Percentiles rank a stretch among this genome's conserved stretches.
Conservation (phyloP, 202 grass and related monocot species). For the Brachypodium distachyon region DNA sequence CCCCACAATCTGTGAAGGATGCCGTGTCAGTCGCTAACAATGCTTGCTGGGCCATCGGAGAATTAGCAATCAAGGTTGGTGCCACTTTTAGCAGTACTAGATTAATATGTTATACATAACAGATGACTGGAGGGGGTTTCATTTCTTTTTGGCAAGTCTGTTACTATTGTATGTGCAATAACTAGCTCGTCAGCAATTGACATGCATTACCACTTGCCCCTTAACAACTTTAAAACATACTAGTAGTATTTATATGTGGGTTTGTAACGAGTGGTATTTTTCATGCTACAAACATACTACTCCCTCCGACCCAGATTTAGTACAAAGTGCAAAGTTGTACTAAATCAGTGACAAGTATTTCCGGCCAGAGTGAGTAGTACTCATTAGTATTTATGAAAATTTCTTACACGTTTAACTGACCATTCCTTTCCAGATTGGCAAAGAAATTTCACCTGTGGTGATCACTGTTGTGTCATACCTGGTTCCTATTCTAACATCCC, state of each 20-base stretch:
- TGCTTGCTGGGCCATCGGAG: slow-evolving; percentile 99
- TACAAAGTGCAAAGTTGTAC: no score
- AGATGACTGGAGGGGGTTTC: background rate
- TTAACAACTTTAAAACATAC: background rate
- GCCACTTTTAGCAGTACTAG: slow-evolving; percentile 4
- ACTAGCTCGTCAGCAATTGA: background rate
- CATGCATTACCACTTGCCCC: background rate
- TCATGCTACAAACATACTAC: background rate
- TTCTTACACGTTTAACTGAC: background rate
- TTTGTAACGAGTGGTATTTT: background rate
- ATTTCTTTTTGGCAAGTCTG: background rate
- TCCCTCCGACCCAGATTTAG: no score
- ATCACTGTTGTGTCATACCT: slow-evolving; percentile 70
- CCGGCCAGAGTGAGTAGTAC: no score
- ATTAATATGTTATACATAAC: background rate
- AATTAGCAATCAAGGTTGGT: slow-evolving; percentile 92
- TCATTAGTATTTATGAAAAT: background rate
- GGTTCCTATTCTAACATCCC: slow-evolving; percentile 67
- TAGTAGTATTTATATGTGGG: background rate
- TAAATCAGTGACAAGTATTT: no score
- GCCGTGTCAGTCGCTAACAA: slow-evolving; percentile 97
- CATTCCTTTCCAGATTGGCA: slow-evolving; percentile 53
- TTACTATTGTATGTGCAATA: background rate
- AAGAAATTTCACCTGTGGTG: slow-evolving; percentile 83
- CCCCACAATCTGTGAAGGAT: slow-evolving; percentile 67